Percentiles rank a stretch among this genome's conserved stretches.
Conservation (phyloP, 441 rosid genomes). For the Aquilaria agallochum region DNA sequence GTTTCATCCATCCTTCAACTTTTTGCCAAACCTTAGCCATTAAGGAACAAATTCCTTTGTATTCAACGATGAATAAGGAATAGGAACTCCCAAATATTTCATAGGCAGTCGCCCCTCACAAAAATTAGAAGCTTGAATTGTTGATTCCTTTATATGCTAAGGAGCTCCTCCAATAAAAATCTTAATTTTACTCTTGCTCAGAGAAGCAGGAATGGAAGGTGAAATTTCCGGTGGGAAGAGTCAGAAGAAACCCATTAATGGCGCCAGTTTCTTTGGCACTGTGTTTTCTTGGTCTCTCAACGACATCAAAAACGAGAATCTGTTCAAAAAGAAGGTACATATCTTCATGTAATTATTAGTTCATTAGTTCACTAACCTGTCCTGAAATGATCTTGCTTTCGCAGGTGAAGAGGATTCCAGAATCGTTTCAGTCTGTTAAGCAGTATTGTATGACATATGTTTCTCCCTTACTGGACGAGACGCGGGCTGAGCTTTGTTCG, state of each 20-base stretch:
- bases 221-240: neutral
- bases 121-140: too few species aligned
- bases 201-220: neutral
- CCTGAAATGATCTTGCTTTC: neutral
- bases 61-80: too few species aligned
- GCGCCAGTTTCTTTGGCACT: slow-evolving; percentile 5
- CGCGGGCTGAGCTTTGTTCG: slow-evolving; percentile 31
- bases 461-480: slow-evolving; percentile 48
- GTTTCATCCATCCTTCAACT: too few species aligned
- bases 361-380: too few species aligned
- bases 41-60: too few species aligned
- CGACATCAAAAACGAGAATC: slow-evolving; percentile 19
- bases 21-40: too few species aligned
- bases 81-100: too few species aligned
- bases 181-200: neutral
- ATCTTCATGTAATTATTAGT: neutral
- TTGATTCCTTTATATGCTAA: too few species aligned
- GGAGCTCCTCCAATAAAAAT: too few species aligned
- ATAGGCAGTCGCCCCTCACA: too few species aligned
- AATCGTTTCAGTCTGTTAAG: slow-evolving; percentile 24
- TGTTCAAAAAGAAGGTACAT: slow-evolving; percentile 24
- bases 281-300: slow-evolving; percentile 32
- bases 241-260: neutral
- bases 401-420: slow-evolving; percentile 41
- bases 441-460: slow-evolving; percentile 34